phyloP scores from a whole-genome alignment of 768 basidiomycete species.

The Galerina marginata region DNA sequence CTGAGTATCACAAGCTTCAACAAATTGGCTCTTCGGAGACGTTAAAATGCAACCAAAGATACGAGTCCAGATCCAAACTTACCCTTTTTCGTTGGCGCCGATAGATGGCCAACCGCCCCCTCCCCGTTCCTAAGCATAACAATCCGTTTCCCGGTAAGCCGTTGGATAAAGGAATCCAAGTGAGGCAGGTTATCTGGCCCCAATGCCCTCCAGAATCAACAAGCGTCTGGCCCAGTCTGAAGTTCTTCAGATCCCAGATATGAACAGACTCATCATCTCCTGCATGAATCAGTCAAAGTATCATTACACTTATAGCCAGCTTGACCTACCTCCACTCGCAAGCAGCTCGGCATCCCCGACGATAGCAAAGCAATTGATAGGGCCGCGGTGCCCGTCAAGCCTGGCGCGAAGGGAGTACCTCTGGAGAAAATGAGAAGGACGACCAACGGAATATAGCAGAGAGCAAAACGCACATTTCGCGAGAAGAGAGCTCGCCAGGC shows the following conservation, averaged over 20 bases:
- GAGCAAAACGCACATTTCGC: no score
- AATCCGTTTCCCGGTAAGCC: no score
- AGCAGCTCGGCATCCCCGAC: no score
- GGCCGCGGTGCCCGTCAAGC: no score
- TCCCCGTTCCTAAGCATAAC: not conserved
- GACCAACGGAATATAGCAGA: no score
- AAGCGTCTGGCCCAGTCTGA: not conserved
- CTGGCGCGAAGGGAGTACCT: no score
- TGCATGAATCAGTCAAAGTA: no score
- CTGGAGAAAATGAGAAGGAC: no score
- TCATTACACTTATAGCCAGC: no score
- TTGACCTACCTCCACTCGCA: not conserved
- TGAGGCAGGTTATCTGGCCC: not conserved
- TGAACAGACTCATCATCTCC: not conserved
- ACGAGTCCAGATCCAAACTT: not conserved
- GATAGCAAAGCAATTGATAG: no score
- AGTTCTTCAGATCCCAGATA: not conserved
- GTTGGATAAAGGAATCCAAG: not conserved
- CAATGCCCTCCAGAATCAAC: not conserved
- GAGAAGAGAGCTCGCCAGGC: no score
- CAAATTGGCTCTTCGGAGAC: not conserved
- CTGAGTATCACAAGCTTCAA: not conserved
- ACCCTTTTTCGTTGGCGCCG: not conserved
- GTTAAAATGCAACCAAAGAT: not conserved
- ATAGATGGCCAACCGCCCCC: not conserved